Evolutionary conservation across 306 rosid species (phyloP), one percentile per base, ranked within the genome.

Genomic region (Ormosia emarginata): DNA sequence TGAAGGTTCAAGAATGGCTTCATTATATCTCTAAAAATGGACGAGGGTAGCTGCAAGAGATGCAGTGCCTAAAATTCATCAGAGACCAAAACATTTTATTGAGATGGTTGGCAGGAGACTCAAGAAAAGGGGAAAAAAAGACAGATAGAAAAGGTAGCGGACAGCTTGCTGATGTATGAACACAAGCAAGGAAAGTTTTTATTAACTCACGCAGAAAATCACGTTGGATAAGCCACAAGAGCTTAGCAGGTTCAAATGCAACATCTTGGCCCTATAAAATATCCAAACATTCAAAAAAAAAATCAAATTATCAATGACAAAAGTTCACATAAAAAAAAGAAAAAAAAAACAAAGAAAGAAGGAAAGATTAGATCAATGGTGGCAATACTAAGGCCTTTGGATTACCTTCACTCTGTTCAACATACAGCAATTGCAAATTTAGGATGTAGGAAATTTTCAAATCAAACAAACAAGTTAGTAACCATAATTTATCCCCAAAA

Each of bases 171-270:
- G 71, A 24, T 34, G 32, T 14, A 50, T 15, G 41, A 79, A 80
- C 41, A 77, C 17, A 64, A 59, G 33, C 44, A 41, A 72, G 30
- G 71, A 12, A 71, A 34, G 79, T 13, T 41, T 73, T 66, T 74
- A 30, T 50, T 3, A 81, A 86, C 98, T 89, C 88, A 95, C 99
- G 93, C 72, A 95, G 90, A 83, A 95, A 95, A 88, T 95, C 99
- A 81, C 99, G 99, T 82, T 95, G 99, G 82, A 95, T 95, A 71
- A 95, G 99, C 99, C 99, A 95, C 87, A 95, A 83, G 71, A 95
- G 97, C 89, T 90, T 95, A 77, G 99, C 92, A 83, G 99, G 99
- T 90, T 95, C 98, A 90, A 95, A 95, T 80, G 99, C 99, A 83
- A 93, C 82, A 85, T 93, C 99, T 81, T 93, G 92, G 24, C 99